Base-by-base conservation (phyloP, 2,329 filamentous ascomycete species). In the Colletotrichum sp. region DNA sequence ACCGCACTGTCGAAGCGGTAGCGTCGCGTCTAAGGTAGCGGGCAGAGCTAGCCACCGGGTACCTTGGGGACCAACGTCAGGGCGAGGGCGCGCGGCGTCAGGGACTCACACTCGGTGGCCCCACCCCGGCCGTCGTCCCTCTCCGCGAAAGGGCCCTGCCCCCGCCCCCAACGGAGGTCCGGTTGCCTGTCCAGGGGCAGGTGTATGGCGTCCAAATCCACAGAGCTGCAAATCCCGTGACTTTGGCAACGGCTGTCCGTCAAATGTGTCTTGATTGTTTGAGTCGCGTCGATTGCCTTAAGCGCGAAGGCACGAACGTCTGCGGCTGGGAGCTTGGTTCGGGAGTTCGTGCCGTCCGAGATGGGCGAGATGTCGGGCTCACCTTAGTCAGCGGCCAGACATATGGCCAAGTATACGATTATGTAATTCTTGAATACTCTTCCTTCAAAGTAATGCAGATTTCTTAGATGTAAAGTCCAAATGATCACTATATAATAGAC, bases 81-180 rank as follows among this genome's bases (percentile, higher is more conserved):
- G 73, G 73, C 73, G 69, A 57, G n/a, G 36, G 30, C 69, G 73
- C 70, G 73, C 70, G 69, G 73, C 73, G 73, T 38, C 69, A 75
- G 73, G 73, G 52, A 68, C 73, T 21, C 36, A 21, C 6, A 52
- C 43, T 24, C 43, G 43, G 43, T 52, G 43, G 43, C 43, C 43
- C 43, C 43, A 52, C 43, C 43, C 43, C 73, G 70, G 58, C 57
- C 57, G 63, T n/a, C 57, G 63, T n/a, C 66, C 34, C 43, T 63
- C 61, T 57, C 58, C 55, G 60, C 58, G 28, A 8, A 32, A 43
- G 32, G 32, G 55, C 38, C n/a, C 10, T 48, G 2, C 18, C 69
- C 73, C 55, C 57, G 32, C 63, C 73, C 73, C 73, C 73, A 75
- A 75, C 73, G 73, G 73, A 75, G 70, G 73, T 75, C 73, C 73